Evolutionary conservation across 768 basidiomycete genomes (phyloP).

Genomic region (Pleurotus pulmonarius): DNA sequence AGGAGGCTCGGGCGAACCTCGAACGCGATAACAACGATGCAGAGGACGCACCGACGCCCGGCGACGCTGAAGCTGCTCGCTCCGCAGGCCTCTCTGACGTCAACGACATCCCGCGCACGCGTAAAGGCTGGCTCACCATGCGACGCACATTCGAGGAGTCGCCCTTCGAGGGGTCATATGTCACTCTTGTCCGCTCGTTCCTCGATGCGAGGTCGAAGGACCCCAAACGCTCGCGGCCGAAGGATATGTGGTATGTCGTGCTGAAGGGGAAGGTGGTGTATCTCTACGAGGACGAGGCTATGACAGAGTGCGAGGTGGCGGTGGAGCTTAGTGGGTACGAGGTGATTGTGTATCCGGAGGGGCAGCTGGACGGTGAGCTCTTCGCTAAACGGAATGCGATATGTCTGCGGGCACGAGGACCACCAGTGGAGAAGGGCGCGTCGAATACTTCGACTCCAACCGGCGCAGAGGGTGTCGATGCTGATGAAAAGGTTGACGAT

Average conservation of each 20-base stretch:
- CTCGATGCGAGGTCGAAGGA: slow-evolving; percentile 82
- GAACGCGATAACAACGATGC: slow-evolving; percentile 12
- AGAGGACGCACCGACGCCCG: slow-evolving; percentile 19
- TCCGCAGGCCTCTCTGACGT: slow-evolving; percentile 23
- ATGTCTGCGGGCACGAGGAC: slow-evolving; percentile 56
- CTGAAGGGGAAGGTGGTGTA: slow-evolving; percentile 91
- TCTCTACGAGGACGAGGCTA: slow-evolving; percentile 89
- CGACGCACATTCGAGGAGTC: slow-evolving; percentile 75
- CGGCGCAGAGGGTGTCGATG: slow-evolving; percentile 31
- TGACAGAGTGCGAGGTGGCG: slow-evolving; percentile 89
- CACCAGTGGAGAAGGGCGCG: slow-evolving; percentile 29
- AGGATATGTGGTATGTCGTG: slow-evolving; percentile 91
- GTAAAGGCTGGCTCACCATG: slow-evolving; percentile 82
- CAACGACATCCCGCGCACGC: slow-evolving; percentile 60
- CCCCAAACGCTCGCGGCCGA: slow-evolving; percentile 77
- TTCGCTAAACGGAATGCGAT: slow-evolving; percentile 90
- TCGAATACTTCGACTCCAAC: slow-evolving; percentile 54
- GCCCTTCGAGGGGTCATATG: slow-evolving; percentile 62
- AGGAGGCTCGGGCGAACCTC: slow-evolving; percentile 29
- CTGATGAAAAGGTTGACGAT: slow-evolving; percentile 26
- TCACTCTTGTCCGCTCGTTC: slow-evolving; percentile 75
- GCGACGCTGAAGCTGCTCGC: slow-evolving; percentile 24
- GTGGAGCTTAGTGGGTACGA: slow-evolving; percentile 80
- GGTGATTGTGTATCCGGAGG: slow-evolving; percentile 72
- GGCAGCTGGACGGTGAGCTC: slow-evolving; percentile 80